A percentile compares a stretch with the other conserved stretches of the same genome.
Evolutionary conservation across 1,284 basidiomycete species (phyloP).

Genomic region (Cryptococcus deneoformans): DNA sequence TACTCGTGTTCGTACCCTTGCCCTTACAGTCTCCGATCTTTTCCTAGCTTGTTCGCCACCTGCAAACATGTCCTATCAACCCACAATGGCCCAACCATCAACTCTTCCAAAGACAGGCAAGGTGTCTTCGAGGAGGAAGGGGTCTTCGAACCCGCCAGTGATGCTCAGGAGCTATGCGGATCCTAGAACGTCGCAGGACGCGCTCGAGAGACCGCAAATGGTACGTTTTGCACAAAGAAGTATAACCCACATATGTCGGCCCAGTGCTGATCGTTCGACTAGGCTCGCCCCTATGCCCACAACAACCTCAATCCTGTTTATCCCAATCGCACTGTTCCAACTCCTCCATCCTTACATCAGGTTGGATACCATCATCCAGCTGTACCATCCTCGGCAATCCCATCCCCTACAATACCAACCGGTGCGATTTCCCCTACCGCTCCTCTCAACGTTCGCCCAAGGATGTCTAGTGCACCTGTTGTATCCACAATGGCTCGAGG

Average conservation of each 20-base stretch:
- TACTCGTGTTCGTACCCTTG: too few species aligned
- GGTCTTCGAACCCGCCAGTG: background rate
- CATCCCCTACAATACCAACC: background rate
- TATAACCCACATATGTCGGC: background rate
- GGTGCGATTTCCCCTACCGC: background rate
- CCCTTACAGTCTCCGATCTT: background rate
- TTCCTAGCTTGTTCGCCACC: background rate
- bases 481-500: constrained; percentile 15
- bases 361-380: background rate
- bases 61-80: background rate
- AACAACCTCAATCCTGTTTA: background rate
- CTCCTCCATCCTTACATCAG: background rate
- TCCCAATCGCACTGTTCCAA: background rate
- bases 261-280: background rate
- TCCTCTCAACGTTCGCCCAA: background rate
- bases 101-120: background rate
- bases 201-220: background rate
- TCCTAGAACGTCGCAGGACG: background rate
- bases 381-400: too few species aligned
- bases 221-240: background rate
- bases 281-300: background rate
- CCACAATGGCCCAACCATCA: background rate
- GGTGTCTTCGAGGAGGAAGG: background rate
- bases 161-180: background rate
- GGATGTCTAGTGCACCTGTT: constrained; percentile 4